Percentiles rank a stretch among this genome's conserved stretches.
These are phyloP conservation scores for Thraustochytrium striatum DNA, from an alignment of 352 stramenopile species.

Conservation along the genomic window DNA sequence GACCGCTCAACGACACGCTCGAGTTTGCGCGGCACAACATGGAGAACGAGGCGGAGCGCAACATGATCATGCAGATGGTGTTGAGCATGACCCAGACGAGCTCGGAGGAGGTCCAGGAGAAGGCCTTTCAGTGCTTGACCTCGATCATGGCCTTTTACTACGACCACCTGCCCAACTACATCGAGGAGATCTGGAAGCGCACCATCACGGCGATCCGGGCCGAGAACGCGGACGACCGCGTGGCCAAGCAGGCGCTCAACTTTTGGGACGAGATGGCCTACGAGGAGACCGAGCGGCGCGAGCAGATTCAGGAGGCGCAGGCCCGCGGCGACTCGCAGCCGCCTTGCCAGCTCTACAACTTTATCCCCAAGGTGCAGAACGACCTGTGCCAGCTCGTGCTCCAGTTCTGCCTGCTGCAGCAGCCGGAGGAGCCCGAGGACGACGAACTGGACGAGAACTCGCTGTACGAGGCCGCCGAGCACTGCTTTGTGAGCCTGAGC, in stretches of 20 bases:
- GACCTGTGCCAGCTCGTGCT: constrained; percentile 69
- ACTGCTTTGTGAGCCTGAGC: constrained; percentile 83
- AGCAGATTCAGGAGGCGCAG: constrained; percentile 79
- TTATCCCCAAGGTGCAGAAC: constrained; percentile 52
- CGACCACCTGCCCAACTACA: constrained; percentile 88
- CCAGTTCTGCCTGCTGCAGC: constrained; percentile 84
- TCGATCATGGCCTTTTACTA: constrained; percentile 93
- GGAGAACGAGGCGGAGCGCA: constrained; percentile 85
- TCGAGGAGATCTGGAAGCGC: constrained; percentile 90
- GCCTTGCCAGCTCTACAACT: constrained; percentile 56
- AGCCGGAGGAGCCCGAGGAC: constrained; percentile 88
- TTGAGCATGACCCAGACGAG: constrained; percentile 34
- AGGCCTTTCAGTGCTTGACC: constrained; percentile 91
- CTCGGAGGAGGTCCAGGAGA: constrained; percentile 66
- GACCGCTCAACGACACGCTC: constrained; percentile 87
- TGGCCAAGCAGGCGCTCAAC: constrained; percentile 90
- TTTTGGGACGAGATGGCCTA: constrained; percentile 96
- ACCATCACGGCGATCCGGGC: constrained; percentile 87
- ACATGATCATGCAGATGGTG: constrained; percentile 88
- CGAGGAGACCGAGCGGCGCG: constrained; percentile 86
- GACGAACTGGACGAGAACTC: constrained; percentile 89
- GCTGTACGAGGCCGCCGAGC: constrained; percentile 86
- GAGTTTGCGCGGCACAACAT: constrained; percentile 93
- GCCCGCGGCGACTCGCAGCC: no score
- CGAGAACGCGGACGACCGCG: constrained; percentile 79